Base-by-base conservation (phyloP, 2,329 filamentous ascomycete species). In the Ophiostoma triangulosporum region DNA sequence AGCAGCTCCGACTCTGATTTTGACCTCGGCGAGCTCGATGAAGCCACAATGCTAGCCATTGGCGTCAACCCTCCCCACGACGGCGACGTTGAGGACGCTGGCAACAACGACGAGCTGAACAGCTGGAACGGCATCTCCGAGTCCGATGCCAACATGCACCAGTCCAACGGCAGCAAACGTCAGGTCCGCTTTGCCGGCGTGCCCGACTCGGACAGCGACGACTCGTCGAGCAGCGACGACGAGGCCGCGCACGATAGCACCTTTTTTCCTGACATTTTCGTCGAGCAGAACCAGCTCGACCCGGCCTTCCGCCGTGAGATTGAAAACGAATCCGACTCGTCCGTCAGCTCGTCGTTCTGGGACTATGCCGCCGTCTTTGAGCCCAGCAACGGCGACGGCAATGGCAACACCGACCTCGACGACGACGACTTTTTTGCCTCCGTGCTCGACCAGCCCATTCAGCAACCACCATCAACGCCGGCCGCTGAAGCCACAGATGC, bases 251-350 rank as follows among this genome's bases (percentile, higher is more conserved):
- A 81, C 58, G 68, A 75, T 46, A 76, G 78, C 56, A 78, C 80
- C 58, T 78, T 88, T 58, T 88, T 88, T 57, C 84, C 86, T 1
- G 81, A 89, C 63, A 81, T 91, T 56, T 91, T 91, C 65, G 73
- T 90, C 54, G 80, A 85, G 50, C 84, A 89, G 66, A 84, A 80
- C 62, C 75, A 78, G 15, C 73, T 91, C 5, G 85, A 88, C 60
- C 83, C 84, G 6, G 75, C 76, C 51, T 81, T 91, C 62, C 83
- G 84, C 58, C 77, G 79, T 40, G 81, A 87, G 68, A 84, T 90
- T 58, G 84, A 89, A 63, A 81, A 87, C 58, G 73, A 74, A 50
- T 70, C 78, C 50, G 76, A 80, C 56, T 76, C 74, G 0, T 80
- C 74, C 4, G 73, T 73, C 55, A 78, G 74, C 22, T 71, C 71